Base-by-base conservation (phyloP, 2,329 filamentous ascomycete species). In the Sporothrix mexicana region DNA sequence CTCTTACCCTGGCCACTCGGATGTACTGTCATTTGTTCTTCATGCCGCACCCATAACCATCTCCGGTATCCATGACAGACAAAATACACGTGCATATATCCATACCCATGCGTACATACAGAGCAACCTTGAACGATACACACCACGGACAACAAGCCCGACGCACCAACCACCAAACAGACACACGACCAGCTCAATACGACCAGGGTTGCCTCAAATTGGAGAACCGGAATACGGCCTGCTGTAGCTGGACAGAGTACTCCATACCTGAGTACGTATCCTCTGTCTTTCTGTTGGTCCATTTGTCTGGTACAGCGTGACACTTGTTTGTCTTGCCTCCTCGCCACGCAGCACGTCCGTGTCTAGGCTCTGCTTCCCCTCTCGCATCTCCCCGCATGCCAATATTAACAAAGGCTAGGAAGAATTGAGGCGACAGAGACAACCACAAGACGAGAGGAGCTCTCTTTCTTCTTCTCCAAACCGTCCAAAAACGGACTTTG, bases 341-440 rank as follows among this genome's bases (percentile, higher is more conserved):
- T 36, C 23, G 20, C 20, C 51, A 23, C 51, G 6, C 30, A 36
- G 7, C 30, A 36, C 30, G 30, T 36, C 20, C 51, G 25, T 20
- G 51, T 61, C 57, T 36, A 2, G 25, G 13, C 20, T 20, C 7
- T 20, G 3, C 2, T 57, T 12, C n/a, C 17, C 43, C 62, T 17
- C 17, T 49, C 10, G 43, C 43, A 43, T 36, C 20, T 49, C 41
- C 17, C 23, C 62, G 62, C 43, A 8, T 66, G 12, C 62, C 49
- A 55, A 55, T 55, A 55, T 69, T 55, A 49, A 25, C 61, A 71
- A 66, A 61, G 23, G 59, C 69, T 71, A 71, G 69, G 69, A 71
- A 71, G 57, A 66, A 71, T 71, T 66, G 69, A 64, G 69, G 69
- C 69, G 69, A 59, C 62, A 66, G 3, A 36, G 30, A 64, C 2